Conservation (phyloP, 2,329 filamentous ascomycete species). For the Juglanconis oblonga region DNA sequence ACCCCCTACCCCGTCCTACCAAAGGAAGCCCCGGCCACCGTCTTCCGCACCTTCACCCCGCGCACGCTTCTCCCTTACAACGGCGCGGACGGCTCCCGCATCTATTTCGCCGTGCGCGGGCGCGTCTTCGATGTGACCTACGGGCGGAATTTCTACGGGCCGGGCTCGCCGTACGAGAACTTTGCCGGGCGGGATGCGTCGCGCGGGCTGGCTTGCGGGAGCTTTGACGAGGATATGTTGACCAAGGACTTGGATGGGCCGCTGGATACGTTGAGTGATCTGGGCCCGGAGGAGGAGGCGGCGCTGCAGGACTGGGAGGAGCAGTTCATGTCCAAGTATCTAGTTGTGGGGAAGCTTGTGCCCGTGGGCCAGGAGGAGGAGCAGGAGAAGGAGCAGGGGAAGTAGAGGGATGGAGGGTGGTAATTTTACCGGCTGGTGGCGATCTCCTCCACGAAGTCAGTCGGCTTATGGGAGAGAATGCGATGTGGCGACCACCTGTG, state of each 20-base stretch:
- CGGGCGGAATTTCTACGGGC: slow-evolving; percentile 93
- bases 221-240: slow-evolving; percentile 93
- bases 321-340: slow-evolving; percentile 88
- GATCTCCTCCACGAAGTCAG: neutral
- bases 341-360: slow-evolving; percentile 87
- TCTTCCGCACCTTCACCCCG: slow-evolving; percentile 71
- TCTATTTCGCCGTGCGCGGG: slow-evolving; percentile 89
- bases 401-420: slow-evolving; percentile 21
- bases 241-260: slow-evolving; percentile 85
- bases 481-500: too few relatives aligned
- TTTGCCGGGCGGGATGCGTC: slow-evolving; percentile 92
- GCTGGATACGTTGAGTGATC: slow-evolving; percentile 70
- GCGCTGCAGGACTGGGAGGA: slow-evolving; percentile 90
- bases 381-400: slow-evolving; percentile 26
- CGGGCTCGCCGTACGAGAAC: slow-evolving; percentile 91
- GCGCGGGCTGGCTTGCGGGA: slow-evolving; percentile 82
- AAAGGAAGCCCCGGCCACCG: slow-evolving; percentile 52
- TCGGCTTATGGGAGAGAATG: too few relatives aligned
- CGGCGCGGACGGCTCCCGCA: slow-evolving; percentile 68
- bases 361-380: slow-evolving; percentile 40
- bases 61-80: slow-evolving; percentile 82
- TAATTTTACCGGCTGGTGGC: neutral
- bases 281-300: slow-evolving; percentile 75
- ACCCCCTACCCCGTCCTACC: slow-evolving; percentile 45
- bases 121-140: slow-evolving; percentile 85